A percentile compares a stretch with the other conserved stretches of the same genome.
Evolutionary conservation across 352 stramenopile species (phyloP).

Genomic region (Phytophthora podocarpi): DNA sequence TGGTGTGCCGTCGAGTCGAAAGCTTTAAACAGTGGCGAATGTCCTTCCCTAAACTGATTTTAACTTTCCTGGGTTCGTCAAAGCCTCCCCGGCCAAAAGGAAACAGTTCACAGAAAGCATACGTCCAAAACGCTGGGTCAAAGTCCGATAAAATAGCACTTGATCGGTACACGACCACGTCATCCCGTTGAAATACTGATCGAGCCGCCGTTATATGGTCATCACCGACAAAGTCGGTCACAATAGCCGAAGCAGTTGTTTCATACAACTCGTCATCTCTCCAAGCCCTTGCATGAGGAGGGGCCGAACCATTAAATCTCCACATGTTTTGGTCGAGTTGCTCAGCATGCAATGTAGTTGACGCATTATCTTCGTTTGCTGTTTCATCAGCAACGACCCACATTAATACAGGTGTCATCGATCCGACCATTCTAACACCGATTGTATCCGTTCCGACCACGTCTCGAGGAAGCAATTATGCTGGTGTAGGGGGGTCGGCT

Average conservation of each 20-base stretch:
- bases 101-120: slow-evolving; percentile 7
- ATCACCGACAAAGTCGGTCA: not conserved
- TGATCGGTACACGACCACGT: not conserved
- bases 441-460: too few species aligned
- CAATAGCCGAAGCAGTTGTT: not conserved
- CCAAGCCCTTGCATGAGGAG: too few species aligned
- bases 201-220: not conserved
- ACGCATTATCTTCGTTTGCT: too few species aligned
- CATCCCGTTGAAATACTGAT: not conserved
- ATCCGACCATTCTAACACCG: too few species aligned
- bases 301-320: too few species aligned
- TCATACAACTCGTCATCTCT: too few species aligned
- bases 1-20: not conserved
- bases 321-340: too few species aligned
- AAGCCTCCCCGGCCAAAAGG: slow-evolving; percentile 27
- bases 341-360: too few species aligned
- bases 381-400: too few species aligned
- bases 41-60: slow-evolving; percentile 2
- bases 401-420: too few species aligned
- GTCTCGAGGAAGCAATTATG: not conserved
- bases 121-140: not conserved
- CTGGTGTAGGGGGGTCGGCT: not conserved
- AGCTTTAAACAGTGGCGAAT: slow-evolving; percentile 4
- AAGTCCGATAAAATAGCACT: not conserved
- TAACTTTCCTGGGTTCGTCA: slow-evolving; percentile 7